phyloP scores from a whole-genome alignment of 768 basidiomycete genomes.

The Boletus pseudopeckii region DNA sequence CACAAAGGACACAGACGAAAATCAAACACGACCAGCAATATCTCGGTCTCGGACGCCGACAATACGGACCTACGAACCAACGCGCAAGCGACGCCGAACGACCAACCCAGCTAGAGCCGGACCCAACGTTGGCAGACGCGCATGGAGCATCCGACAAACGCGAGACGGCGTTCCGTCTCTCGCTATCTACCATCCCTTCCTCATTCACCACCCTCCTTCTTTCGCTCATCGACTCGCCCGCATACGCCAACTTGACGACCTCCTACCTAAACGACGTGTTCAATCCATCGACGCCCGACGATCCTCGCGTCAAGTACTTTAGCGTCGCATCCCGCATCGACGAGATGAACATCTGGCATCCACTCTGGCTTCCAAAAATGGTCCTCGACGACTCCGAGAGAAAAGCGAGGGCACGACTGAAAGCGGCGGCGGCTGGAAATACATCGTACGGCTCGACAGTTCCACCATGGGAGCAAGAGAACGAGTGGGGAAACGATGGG shows the following conservation, averaged over 20 bases:
- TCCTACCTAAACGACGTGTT: slow-evolving; percentile 74
- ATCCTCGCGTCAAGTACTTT: slow-evolving; percentile 84
- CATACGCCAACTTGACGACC: slow-evolving; percentile 91
- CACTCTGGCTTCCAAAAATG: slow-evolving; percentile 95
- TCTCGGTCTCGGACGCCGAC: slow-evolving; percentile 81
- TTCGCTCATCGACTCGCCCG: slow-evolving; percentile 90
- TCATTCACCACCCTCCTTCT: slow-evolving; percentile 87
- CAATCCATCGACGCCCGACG: slow-evolving; percentile 79
- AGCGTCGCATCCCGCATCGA: slow-evolving; percentile 80
- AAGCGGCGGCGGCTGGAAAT: slow-evolving; percentile 15
- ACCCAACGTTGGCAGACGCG: background rate
- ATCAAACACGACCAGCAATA: slow-evolving; percentile 56
- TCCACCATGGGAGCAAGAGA: slow-evolving; percentile 48
- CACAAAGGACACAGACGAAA: slow-evolving; percentile 12
- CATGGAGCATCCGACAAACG: slow-evolving; percentile 18
- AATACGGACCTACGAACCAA: slow-evolving; percentile 21
- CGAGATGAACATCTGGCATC: slow-evolving; percentile 77
- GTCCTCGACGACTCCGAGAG: slow-evolving; percentile 85
- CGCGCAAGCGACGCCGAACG: background rate
- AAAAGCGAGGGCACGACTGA: slow-evolving; percentile 46
- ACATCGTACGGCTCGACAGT: slow-evolving; percentile 13
- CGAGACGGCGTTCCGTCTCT: slow-evolving; percentile 40
- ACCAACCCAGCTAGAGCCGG: background rate
- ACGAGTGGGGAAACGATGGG: slow-evolving; percentile 84
- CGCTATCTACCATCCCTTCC: slow-evolving; percentile 67